Conservation (phyloP, 208 protist genomes). For the Herpetomonas tarakana region DNA sequence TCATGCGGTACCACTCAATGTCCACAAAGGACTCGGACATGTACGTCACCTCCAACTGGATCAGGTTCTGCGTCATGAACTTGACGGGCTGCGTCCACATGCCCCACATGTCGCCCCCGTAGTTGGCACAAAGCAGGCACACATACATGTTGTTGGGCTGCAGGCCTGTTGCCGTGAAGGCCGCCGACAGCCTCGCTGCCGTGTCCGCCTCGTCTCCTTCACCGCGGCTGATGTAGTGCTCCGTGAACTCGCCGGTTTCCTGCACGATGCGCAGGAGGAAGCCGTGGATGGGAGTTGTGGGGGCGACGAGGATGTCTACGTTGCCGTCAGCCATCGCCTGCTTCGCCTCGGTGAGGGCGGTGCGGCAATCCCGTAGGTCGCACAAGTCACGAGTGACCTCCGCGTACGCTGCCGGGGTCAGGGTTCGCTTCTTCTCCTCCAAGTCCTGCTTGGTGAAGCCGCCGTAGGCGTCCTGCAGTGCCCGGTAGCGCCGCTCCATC, state of each 20-base stretch:
- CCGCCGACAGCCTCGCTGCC: slow-evolving; percentile 7
- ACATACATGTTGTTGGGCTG: slow-evolving; percentile 85
- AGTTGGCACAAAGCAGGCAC: slow-evolving; percentile 75
- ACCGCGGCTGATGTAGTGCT: slow-evolving; percentile 32
- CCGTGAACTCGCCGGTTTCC: slow-evolving; percentile 53
- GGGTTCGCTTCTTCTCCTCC: slow-evolving; percentile 35
- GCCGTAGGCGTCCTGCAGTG: slow-evolving; percentile 61
- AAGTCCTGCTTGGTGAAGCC: slow-evolving; percentile 59
- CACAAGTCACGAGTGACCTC: slow-evolving; percentile 36
- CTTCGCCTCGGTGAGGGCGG: slow-evolving; percentile 12
- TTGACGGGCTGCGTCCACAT: slow-evolving; percentile 79
- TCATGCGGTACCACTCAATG: slow-evolving; percentile 83
- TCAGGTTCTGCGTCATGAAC: slow-evolving; percentile 91
- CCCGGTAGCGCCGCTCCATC: slow-evolving; percentile 36
- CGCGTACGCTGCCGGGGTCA: slow-evolving; percentile 46
- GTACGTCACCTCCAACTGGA: slow-evolving; percentile 88
- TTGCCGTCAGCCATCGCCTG: slow-evolving; percentile 44
- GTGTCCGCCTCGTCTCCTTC: slow-evolving; percentile 7
- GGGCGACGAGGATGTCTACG: slow-evolving; percentile 45
- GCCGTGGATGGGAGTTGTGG: slow-evolving; percentile 50
- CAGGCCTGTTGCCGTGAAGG: slow-evolving; percentile 74
- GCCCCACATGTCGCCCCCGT: slow-evolving; percentile 71
- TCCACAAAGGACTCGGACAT: slow-evolving; percentile 89
- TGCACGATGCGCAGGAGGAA: slow-evolving; percentile 79
- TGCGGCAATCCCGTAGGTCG: slow-evolving; percentile 40